phyloP scores from a whole-genome alignment of 2,329 filamentous ascomycete species.

The Alternaria burnsii region DNA sequence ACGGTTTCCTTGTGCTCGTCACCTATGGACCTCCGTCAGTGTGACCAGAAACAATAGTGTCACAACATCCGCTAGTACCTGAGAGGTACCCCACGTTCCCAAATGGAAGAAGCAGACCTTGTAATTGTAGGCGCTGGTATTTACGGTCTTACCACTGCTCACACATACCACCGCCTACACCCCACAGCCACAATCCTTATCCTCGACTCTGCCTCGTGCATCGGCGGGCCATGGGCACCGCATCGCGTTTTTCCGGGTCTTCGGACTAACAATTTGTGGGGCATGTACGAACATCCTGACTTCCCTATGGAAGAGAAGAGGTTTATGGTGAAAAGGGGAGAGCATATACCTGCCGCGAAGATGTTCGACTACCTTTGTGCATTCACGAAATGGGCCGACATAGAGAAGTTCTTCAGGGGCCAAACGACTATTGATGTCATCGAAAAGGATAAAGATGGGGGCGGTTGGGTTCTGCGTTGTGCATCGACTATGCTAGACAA shows the following conservation, averaged over 20 bases:
- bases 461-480: conserved; percentile 33
- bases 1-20: not conserved
- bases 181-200: conserved; percentile 52
- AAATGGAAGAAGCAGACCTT: conserved; percentile 21
- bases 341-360: conserved; percentile 67
- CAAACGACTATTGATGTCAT: conserved; percentile 61
- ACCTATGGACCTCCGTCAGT: not conserved
- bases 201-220: conserved; percentile 51
- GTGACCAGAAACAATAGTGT: not conserved
- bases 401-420: conserved; percentile 60
- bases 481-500: not conserved
- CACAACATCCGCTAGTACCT: not conserved
- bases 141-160: conserved; percentile 57
- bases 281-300: conserved; percentile 54
- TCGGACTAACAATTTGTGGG: conserved; percentile 55
- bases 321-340: conserved; percentile 55
- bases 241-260: conserved; percentile 54
- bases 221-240: conserved; percentile 54
- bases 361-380: conserved; percentile 64
- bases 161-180: conserved; percentile 56
- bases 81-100: not conserved
- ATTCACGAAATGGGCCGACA: conserved; percentile 54
- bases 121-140: conserved; percentile 26
- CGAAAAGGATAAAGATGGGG: conserved; percentile 50
- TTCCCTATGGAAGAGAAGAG: conserved; percentile 42